Conservation (phyloP, 176 grass and related monocot genomes). For the Eremochloa ophiuroides region DNA sequence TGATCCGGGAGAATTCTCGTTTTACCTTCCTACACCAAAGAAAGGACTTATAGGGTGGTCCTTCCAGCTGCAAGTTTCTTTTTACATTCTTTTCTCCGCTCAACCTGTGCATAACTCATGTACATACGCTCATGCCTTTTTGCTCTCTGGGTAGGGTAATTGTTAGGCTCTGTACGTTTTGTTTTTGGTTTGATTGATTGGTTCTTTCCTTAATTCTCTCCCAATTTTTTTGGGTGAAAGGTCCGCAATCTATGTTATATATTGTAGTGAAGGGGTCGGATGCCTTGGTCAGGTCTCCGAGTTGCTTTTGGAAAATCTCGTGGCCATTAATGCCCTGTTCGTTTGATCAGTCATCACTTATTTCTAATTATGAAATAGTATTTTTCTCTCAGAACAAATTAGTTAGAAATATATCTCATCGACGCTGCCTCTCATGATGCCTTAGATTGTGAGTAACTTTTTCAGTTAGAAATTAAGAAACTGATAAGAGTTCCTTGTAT, state of each 20-base stretch:
- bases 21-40: slow-evolving; percentile 82
- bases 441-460: no score
- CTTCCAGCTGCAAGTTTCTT: neutral
- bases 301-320: slow-evolving; percentile 68
- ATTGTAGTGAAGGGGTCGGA: slow-evolving; percentile 48
- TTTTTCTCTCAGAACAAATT: no score
- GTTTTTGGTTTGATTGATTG: slow-evolving; percentile 61
- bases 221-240: slow-evolving; percentile 17
- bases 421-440: no score
- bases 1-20: slow-evolving; percentile 67
- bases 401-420: no score
- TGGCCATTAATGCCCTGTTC: slow-evolving; percentile 16
- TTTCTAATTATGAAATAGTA: no score
- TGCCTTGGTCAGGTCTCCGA: slow-evolving; percentile 33
- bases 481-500: no score
- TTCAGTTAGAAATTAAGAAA: no score
- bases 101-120: slow-evolving; percentile 65
- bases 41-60: slow-evolving; percentile 50
- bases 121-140: slow-evolving; percentile 55
- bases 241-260: neutral
- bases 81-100: slow-evolving; percentile 18
- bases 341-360: no score
- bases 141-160: slow-evolving; percentile 29
- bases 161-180: slow-evolving; percentile 29
- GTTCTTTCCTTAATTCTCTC: slow-evolving; percentile 39